These are phyloP conservation scores for Aegle marmelos DNA, from an alignment of 345 rosid species.

Conservation along the genomic window DNA sequence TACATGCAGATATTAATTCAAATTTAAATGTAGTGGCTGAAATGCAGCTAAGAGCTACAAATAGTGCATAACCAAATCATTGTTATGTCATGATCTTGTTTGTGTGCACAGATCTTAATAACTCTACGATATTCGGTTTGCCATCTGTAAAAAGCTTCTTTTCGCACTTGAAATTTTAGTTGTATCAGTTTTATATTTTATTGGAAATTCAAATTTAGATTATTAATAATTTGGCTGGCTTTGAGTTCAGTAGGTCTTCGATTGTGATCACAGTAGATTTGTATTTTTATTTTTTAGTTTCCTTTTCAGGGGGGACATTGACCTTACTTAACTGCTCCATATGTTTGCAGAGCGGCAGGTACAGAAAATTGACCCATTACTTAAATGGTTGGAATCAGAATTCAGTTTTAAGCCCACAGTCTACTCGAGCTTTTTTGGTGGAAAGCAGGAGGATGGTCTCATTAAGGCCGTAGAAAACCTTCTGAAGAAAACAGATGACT, in stretches of 20 bases:
- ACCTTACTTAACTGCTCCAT: background rate
- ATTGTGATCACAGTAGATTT: background rate
- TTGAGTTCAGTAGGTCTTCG: background rate
- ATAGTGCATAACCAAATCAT: background rate
- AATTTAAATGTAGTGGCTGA: background rate
- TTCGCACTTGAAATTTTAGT: background rate
- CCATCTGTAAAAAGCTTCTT: no score
- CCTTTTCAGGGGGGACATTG: background rate
- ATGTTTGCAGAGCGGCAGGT: conserved; percentile 62
- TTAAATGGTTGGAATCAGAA: conserved; percentile 78
- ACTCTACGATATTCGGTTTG: background rate
- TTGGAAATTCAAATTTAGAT: background rate
- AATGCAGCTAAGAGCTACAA: background rate
- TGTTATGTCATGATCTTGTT: background rate
- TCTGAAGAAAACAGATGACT: conserved; percentile 59
- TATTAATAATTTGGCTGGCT: background rate
- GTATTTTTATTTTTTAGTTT: background rate
- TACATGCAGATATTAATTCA: background rate
- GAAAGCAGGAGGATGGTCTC: conserved; percentile 81
- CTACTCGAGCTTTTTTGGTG: conserved; percentile 77
- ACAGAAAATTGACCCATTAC: conserved; percentile 83
- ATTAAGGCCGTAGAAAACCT: conserved; percentile 59
- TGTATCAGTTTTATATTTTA: background rate
- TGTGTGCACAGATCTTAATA: background rate
- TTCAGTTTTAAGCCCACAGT: conserved; percentile 76